phyloP scores from a whole-genome alignment of 441 rosid species.

The Kokia cookei region DNA sequence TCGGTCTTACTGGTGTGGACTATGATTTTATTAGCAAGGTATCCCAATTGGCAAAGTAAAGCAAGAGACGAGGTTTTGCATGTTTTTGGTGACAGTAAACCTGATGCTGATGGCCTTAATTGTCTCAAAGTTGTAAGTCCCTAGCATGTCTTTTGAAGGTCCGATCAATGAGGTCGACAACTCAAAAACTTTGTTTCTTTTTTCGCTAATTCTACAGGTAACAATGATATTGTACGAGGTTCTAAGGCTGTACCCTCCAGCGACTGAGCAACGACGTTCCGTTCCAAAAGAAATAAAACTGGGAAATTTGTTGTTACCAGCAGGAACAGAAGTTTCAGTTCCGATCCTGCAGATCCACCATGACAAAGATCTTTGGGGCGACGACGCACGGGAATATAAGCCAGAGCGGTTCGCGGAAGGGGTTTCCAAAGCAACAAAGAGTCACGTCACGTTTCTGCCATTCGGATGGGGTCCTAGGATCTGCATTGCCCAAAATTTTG shows the following conservation, averaged over 20 bases:
- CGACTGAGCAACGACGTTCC: background rate
- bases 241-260: conserved; percentile 32
- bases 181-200: background rate
- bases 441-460: conserved; percentile 27
- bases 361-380: conserved; percentile 38
- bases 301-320: conserved; percentile 24
- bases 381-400: conserved; percentile 38
- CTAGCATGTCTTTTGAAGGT: no score
- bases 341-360: conserved; percentile 31
- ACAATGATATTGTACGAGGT: conserved; percentile 40
- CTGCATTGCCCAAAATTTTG: conserved; percentile 40
- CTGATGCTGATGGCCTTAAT: conserved; percentile 25
- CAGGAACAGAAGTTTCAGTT: conserved; percentile 17
- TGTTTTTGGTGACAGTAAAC: conserved; percentile 18
- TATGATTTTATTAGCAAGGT: conserved; percentile 13
- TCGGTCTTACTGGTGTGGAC: conserved; percentile 21
- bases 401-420: conserved; percentile 46
- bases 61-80: conserved; percentile 32
- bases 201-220: conserved; percentile 8
- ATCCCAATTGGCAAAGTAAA: conserved; percentile 21
- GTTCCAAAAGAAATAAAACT: conserved; percentile 29
- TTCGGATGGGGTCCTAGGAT: conserved; percentile 49
- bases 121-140: conserved; percentile 35
- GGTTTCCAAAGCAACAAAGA: conserved; percentile 39
- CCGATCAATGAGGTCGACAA: no score